phyloP scores from a whole-genome alignment of 2,329 filamentous ascomycete genomes.

The Arthroderma sp. region DNA sequence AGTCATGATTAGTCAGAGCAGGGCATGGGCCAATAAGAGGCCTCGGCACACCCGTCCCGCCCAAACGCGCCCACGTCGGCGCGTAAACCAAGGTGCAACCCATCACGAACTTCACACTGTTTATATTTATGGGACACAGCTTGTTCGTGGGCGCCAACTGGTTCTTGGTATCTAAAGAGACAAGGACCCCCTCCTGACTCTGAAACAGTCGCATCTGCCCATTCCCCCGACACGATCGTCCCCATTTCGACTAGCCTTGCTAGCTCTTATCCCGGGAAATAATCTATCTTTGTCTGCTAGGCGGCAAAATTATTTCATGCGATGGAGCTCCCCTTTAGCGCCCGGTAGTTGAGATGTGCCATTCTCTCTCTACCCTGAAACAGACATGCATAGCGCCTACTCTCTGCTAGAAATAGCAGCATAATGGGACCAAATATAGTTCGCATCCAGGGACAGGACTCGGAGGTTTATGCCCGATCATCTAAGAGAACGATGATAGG shows the following conservation, averaged over 20 bases:
- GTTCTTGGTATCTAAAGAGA: background rate
- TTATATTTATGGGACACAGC: background rate
- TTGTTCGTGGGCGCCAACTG: background rate
- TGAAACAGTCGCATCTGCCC: background rate
- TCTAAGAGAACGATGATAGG: background rate
- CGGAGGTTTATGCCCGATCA: background rate
- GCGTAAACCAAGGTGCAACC: background rate
- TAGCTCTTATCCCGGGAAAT: background rate
- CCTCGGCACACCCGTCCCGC: slow-evolving; percentile 4
- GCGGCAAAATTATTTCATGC: slow-evolving; percentile 6
- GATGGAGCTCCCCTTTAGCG: slow-evolving; percentile 5
- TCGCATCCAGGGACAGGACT: background rate
- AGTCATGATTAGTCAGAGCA: background rate
- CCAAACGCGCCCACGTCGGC: slow-evolving; percentile 8
- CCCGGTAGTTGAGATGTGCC: background rate
- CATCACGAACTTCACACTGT: background rate
- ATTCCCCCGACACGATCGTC: background rate
- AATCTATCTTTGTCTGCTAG: slow-evolving; percentile 1
- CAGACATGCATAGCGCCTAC: background rate
- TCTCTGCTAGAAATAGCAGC: background rate
- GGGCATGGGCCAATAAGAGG: slow-evolving; percentile 9
- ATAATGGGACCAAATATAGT: background rate
- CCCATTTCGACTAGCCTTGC: background rate
- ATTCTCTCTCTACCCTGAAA: background rate
- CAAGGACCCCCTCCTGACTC: background rate